Evolutionary conservation across 441 rosid genomes (phyloP), one percentile per base, ranked within the genome.

Genomic region (Corymbia citriodora): DNA sequence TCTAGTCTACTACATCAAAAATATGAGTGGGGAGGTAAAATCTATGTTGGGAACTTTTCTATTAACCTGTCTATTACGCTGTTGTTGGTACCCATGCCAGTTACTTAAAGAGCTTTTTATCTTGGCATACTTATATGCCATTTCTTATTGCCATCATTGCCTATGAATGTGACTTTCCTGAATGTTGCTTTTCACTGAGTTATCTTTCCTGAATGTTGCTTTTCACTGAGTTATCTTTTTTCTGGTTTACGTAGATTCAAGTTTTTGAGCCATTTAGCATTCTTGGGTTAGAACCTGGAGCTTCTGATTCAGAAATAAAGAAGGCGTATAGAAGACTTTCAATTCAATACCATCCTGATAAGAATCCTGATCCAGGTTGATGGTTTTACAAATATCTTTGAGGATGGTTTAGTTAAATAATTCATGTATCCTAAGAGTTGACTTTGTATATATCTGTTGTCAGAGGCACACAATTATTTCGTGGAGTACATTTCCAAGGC

Each of bases 321-420:
- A 98, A 98, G 95, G 97, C 95, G 27, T 97, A 97, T 91, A 94
- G 99, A 92, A 97, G 95, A 90, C 98, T 98, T 36, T 97, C 99
- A 52, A 94, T 98, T 91, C 96, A 92, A 88, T 98, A 97, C 93
- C 99, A 98, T 96, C 99, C 99, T 90, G 99, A 98, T 92, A 98
- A 98, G 95, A 98, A 98, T 93, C 99, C 99, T 25, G 98, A 98
- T 94, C 99, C 99, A 97, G 99, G 99, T 97, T 93, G 90, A 88
- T 87, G 88, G 87, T 92, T 89, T 92, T 93, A 90, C 89, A 68
- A 87, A 91, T 91, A 21, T 63, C 36, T 50, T 83, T 50, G 87
- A 16, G 83, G 50, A 19, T 85, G 89, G 79, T 59, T 87, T 90
- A 91, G 72, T 91, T 70, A 90, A 70, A 57, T 90, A 89, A 82